A percentile compares a stretch with the other conserved stretches of the same genome.
Evolutionary conservation across 73 alveolate species (phyloP).

Genomic region (Uronychia binucleata): DNA sequence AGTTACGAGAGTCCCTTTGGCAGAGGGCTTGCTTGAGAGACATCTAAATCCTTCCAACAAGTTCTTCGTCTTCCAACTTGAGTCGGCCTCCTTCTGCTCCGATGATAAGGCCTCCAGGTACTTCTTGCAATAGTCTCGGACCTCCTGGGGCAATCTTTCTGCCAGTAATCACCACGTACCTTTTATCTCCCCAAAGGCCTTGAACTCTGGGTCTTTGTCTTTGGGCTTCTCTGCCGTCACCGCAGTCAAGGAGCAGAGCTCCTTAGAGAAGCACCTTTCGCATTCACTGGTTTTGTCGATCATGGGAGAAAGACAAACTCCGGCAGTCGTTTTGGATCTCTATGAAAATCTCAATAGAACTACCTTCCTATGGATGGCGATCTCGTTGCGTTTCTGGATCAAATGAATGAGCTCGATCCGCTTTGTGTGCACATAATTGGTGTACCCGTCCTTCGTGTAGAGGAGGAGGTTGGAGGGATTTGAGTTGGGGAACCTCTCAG

Average conservation of each 20-base stretch:
- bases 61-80: not conserved
- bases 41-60: not conserved
- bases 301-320: not conserved
- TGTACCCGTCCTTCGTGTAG: constrained; percentile 39
- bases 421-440: constrained; percentile 3
- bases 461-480: constrained; percentile 54
- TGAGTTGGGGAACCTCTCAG: constrained; percentile 53
- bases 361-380: not conserved
- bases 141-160: constrained; percentile 8
- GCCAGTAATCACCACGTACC: too few relatives aligned
- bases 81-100: constrained; percentile 33
- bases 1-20: not conserved
- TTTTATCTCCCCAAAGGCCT: constrained; percentile 11
- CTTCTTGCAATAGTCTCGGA: constrained; percentile 34
- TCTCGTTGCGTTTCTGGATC: not conserved
- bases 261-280: constrained; percentile 3
- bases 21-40: not conserved
- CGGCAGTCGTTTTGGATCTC: not conserved
- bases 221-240: not conserved
- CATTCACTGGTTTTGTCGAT: not conserved
- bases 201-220: not conserved
- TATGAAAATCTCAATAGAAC: too few relatives aligned
- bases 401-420: not conserved
- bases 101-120: constrained; percentile 9
- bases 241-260: constrained; percentile 4